Evolutionary conservation across 176 grass and related monocot genomes (phyloP).

Genomic region (Stipa capillata): DNA sequence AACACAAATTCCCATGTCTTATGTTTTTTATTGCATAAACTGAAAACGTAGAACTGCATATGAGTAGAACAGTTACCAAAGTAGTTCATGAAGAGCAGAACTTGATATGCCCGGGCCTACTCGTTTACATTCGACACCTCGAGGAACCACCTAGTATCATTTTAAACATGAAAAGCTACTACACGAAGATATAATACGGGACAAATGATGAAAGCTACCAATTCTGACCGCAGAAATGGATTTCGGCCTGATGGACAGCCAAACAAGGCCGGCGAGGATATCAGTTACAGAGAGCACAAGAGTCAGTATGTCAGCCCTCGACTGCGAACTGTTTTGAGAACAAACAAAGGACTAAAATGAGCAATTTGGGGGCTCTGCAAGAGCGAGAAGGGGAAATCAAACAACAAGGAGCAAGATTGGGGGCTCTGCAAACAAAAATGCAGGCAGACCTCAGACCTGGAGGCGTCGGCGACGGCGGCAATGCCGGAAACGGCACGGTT

Average conservation of each 20-base stretch:
- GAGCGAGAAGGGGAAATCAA: too few relatives aligned
- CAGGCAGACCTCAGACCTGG: conserved; percentile 67
- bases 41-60: too few relatives aligned
- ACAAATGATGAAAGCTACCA: background rate
- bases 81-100: conserved; percentile 48
- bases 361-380: background rate
- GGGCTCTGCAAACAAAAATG: background rate
- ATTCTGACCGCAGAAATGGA: conserved; percentile 59
- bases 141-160: conserved; percentile 50
- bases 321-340: conserved; percentile 70
- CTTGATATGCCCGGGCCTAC: conserved; percentile 31
- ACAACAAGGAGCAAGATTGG: background rate
- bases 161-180: background rate
- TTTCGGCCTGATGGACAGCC: conserved; percentile 91
- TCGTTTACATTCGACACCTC: conserved; percentile 50
- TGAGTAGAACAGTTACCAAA: conserved; percentile 53
- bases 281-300: conserved; percentile 77
- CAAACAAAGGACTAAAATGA: background rate
- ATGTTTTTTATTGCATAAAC: too few relatives aligned
- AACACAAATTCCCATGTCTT: background rate
- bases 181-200: background rate
- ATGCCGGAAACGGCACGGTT: conserved; percentile 77
- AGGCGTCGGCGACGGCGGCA: conserved; percentile 71
- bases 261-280: conserved; percentile 79
- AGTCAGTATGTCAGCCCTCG: conserved; percentile 78